A percentile compares a stretch with the other conserved stretches of the same genome.
Conservation (phyloP, 1,284 basidiomycete genomes). For the Phellinidium pouzarii region DNA sequence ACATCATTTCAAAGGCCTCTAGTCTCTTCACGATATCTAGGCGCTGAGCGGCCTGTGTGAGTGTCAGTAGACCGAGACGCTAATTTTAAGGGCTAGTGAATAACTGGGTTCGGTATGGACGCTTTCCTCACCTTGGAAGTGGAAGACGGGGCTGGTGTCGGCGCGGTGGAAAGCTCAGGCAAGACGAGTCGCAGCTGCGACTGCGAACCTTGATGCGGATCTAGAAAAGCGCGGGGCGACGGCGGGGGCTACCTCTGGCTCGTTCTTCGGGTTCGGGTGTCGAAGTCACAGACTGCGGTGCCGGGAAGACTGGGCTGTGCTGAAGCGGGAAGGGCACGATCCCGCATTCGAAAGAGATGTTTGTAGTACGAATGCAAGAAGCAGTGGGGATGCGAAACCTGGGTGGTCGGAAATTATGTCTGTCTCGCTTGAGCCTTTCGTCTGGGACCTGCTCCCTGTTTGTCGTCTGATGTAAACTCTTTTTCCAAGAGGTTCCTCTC, state of each 20-base stretch:
- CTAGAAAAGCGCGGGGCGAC: background rate
- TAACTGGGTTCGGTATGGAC: background rate
- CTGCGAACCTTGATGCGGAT: conserved; percentile 1
- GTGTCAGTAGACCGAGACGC: conserved; percentile 7
- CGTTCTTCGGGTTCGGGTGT: background rate
- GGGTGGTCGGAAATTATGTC: too few species aligned
- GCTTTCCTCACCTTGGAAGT: background rate
- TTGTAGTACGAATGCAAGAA: too few species aligned
- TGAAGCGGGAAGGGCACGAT: conserved; percentile 2
- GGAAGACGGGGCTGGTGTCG: background rate
- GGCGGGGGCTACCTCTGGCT: background rate
- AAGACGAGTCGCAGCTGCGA: background rate
- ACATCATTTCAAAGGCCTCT: conserved; percentile 6
- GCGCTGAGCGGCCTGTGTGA: conserved; percentile 9
- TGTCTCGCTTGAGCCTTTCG: too few species aligned
- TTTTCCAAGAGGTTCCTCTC: too few species aligned
- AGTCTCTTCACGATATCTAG: conserved; percentile 6
- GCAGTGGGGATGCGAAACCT: too few species aligned
- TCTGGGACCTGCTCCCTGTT: too few species aligned
- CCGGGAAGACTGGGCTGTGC: background rate
- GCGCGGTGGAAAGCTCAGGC: background rate
- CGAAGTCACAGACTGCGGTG: background rate
- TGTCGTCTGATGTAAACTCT: too few species aligned
- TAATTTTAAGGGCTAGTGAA: conserved; percentile 7
- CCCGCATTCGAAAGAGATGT: background rate